Conservation (phyloP, 352 stramenopile species). For the Halophytophthora polymorphica region DNA sequence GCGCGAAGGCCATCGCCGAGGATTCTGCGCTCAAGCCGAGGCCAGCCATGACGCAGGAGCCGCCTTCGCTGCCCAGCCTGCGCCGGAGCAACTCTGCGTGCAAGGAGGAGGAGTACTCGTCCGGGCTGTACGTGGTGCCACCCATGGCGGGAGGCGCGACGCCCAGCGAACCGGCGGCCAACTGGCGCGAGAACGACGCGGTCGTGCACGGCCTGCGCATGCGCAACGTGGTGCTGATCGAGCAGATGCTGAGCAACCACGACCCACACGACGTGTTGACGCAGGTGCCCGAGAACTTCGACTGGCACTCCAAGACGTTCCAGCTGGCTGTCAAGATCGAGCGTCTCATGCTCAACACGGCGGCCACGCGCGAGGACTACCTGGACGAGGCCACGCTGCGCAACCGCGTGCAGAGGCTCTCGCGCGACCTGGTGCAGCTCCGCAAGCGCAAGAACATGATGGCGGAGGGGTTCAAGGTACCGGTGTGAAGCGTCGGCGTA, state of each 20-base stretch:
- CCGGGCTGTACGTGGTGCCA: constrained; percentile 2
- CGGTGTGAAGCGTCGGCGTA: constrained; percentile 7
- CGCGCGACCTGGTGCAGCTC: constrained; percentile 44
- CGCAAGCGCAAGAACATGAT: constrained; percentile 56
- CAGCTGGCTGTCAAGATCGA: constrained; percentile 61
- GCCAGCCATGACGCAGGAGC: constrained; percentile 11
- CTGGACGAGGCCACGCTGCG: constrained; percentile 49
- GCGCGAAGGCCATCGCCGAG: neutral
- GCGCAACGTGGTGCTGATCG: constrained; percentile 41
- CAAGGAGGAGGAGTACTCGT: constrained; percentile 9
- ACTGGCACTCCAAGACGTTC: constrained; percentile 65
- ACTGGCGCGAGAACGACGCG: constrained; percentile 23
- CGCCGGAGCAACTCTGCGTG: neutral
- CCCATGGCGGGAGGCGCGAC: too few species aligned
- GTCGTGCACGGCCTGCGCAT: constrained; percentile 35
- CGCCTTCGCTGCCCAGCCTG: constrained; percentile 5
- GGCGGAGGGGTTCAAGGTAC: constrained; percentile 24
- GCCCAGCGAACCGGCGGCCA: neutral
- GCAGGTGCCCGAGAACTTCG: constrained; percentile 49
- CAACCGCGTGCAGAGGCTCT: constrained; percentile 45
- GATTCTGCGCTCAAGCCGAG: neutral
- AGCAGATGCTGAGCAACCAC: constrained; percentile 56
- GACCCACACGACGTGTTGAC: constrained; percentile 54
- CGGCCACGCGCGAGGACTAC: constrained; percentile 49
- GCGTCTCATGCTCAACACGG: constrained; percentile 51